These are phyloP conservation scores for Elsinoe arachidis DNA, from an alignment of 2,329 filamentous ascomycete species.

Conservation along the genomic window DNA sequence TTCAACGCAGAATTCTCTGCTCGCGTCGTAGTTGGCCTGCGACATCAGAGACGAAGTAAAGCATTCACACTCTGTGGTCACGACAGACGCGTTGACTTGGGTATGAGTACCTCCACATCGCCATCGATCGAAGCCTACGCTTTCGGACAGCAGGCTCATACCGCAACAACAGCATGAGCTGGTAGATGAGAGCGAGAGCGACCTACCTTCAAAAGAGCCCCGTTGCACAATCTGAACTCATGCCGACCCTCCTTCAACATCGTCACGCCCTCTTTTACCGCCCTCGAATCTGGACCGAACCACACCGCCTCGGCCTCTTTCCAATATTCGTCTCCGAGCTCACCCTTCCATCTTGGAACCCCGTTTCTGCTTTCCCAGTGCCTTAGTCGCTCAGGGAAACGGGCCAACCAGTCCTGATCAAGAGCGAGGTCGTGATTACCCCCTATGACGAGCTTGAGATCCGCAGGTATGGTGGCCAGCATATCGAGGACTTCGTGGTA, in stretches of 20 bases:
- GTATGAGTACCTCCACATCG: too few relatives aligned
- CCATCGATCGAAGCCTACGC: too few relatives aligned
- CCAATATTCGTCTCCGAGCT: slow-evolving; percentile 28
- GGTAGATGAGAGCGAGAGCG: not conserved
- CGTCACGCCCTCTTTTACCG: slow-evolving; percentile 14
- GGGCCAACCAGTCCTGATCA: slow-evolving; percentile 35
- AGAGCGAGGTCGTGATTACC: slow-evolving; percentile 56
- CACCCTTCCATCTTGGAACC: slow-evolving; percentile 13
- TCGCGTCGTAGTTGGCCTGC: too few relatives aligned
- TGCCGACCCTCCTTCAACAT: slow-evolving; percentile 45
- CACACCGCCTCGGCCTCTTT: slow-evolving; percentile 37
- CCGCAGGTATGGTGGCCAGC: slow-evolving; percentile 42
- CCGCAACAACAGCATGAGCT: too few relatives aligned
- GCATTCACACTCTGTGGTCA: too few relatives aligned
- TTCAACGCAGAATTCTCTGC: too few relatives aligned
- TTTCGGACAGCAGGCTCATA: too few relatives aligned
- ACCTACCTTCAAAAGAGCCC: slow-evolving; percentile 36
- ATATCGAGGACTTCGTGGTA: slow-evolving; percentile 40
- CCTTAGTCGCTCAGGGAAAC: not conserved
- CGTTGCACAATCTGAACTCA: slow-evolving; percentile 40
- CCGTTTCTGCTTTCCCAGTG: not conserved
- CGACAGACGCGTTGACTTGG: too few relatives aligned
- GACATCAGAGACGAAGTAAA: too few relatives aligned
- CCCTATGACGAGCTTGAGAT: slow-evolving; percentile 53
- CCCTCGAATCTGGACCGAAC: slow-evolving; percentile 29